Percentiles rank a stretch among this genome's conserved stretches.
These are phyloP conservation scores for Kodamaea neixiangensis DNA, from an alignment of 805 yeast genomes.

Conservation along the genomic window DNA sequence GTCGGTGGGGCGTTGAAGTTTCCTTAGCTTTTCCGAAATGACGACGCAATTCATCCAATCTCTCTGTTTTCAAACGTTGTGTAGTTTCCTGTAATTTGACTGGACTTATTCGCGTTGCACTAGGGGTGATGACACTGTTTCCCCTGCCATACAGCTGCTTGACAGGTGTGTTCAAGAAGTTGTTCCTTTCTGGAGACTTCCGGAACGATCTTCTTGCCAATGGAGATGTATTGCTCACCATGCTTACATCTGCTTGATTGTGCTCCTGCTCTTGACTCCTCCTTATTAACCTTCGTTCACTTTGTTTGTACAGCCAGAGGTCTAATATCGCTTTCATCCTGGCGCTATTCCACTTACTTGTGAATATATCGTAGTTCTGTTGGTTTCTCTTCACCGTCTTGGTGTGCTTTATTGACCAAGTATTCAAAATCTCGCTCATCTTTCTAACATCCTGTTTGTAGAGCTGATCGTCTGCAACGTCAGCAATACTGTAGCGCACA, in stretches of 20 bases:
- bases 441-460: constrained; percentile 29
- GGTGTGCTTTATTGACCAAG: constrained; percentile 40
- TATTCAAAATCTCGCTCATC: constrained; percentile 28
- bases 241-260: constrained; percentile 21
- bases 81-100: constrained; percentile 42
- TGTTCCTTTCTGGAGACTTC: constrained; percentile 8
- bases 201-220: constrained; percentile 3
- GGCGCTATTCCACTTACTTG: constrained; percentile 32
- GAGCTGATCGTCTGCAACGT: constrained; percentile 31
- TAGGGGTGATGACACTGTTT: constrained; percentile 22
- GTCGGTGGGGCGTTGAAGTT: constrained; percentile 13
- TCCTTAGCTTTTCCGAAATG: constrained; percentile 31
- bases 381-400: constrained; percentile 34
- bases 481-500: constrained; percentile 25
- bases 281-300: constrained; percentile 12
- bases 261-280: constrained; percentile 10
- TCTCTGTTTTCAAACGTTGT: constrained; percentile 32
- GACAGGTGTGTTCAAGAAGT: constrained; percentile 38
- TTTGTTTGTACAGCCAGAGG: constrained; percentile 36
- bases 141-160: constrained; percentile 24
- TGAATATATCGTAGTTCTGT: constrained; percentile 36
- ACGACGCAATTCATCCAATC: constrained; percentile 34
- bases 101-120: constrained; percentile 31
- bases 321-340: constrained; percentile 34
- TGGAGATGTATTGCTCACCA: constrained; percentile 21